These are phyloP conservation scores for Exophiala viscosa DNA, from an alignment of 2,329 filamentous ascomycete genomes.

Conservation along the genomic window DNA sequence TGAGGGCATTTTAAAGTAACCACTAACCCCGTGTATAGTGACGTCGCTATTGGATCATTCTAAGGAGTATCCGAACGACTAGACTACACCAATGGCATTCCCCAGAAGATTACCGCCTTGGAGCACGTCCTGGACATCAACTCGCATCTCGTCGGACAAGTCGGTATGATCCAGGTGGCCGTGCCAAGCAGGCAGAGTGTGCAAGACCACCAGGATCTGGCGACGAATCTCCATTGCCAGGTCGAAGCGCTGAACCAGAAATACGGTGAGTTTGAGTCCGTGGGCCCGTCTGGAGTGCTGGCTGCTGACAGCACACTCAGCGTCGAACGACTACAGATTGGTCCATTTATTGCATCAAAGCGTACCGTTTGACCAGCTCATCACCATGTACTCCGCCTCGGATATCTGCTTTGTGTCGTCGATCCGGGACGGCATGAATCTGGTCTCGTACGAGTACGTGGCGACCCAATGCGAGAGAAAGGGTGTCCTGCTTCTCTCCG, in stretches of 20 bases:
- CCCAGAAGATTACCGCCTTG: constrained; percentile 93
- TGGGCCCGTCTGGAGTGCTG: no score
- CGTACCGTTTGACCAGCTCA: constrained; percentile 70
- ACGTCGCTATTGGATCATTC: no score
- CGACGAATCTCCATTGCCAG: background rate
- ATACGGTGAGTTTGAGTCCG: no score
- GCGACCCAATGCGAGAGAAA: constrained; percentile 82
- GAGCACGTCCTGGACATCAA: constrained; percentile 85
- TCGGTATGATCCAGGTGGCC: constrained; percentile 91
- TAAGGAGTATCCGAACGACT: no score
- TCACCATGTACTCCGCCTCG: constrained; percentile 76
- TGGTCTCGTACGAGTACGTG: constrained; percentile 89
- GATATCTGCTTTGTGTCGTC: constrained; percentile 93
- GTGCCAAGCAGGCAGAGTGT: constrained; percentile 67
- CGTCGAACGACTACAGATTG: constrained; percentile 90
- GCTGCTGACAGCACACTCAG: no score
- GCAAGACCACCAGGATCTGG: constrained; percentile 65
- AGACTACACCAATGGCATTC: constrained; percentile 85
- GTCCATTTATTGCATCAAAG: constrained; percentile 81
- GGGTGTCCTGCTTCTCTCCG: constrained; percentile 85
- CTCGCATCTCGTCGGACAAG: constrained; percentile 84
- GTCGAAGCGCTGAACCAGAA: constrained; percentile 64
- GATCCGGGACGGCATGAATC: constrained; percentile 96
- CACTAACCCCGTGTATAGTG: no score
- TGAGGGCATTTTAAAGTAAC: no score